These are phyloP conservation scores for Coniosporium apollinis DNA, from an alignment of 495 filamentous ascomycete species.

Conservation along the genomic window DNA sequence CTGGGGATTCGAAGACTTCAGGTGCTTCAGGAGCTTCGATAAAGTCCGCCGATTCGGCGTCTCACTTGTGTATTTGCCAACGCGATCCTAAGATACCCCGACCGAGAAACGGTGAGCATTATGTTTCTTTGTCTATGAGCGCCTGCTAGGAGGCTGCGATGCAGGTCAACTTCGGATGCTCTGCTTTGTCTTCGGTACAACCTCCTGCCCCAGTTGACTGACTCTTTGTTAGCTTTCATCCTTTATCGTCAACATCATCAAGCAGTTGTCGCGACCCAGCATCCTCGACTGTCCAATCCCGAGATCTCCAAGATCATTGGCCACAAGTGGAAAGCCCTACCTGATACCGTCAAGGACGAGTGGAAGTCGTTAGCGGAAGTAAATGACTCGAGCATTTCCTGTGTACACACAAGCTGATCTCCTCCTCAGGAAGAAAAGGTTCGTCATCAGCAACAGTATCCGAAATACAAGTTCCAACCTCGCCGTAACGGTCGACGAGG, in stretches of 20 bases:
- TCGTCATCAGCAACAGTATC: constrained; percentile 78
- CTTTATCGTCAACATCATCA: constrained; percentile 93
- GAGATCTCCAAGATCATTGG: constrained; percentile 98
- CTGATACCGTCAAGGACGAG: constrained; percentile 57
- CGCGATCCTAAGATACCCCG: constrained; percentile 85
- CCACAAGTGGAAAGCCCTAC: constrained; percentile 68
- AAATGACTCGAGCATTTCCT: constrained; percentile 10
- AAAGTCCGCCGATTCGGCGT: constrained; percentile 2
- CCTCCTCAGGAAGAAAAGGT: constrained; percentile 63
- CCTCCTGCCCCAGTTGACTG: not conserved
- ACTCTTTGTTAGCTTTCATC: constrained; percentile 66
- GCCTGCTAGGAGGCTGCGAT: not conserved
- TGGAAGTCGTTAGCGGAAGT: constrained; percentile 88
- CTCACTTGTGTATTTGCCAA: constrained; percentile 74
- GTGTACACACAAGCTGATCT: constrained; percentile 12
- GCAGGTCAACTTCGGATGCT: not conserved
- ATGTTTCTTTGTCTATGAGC: constrained; percentile 10
- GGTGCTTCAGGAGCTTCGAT: too few relatives aligned
- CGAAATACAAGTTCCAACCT: constrained; percentile 87
- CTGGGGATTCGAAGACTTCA: constrained; percentile 8
- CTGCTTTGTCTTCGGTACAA: not conserved
- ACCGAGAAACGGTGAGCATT: constrained; percentile 78
- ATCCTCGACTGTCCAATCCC: constrained; percentile 85
- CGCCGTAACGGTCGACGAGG: constrained; percentile 41
- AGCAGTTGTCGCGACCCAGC: constrained; percentile 54